Conservation (phyloP, 1,139 yeast species). For the Taiozyma onychis region DNA sequence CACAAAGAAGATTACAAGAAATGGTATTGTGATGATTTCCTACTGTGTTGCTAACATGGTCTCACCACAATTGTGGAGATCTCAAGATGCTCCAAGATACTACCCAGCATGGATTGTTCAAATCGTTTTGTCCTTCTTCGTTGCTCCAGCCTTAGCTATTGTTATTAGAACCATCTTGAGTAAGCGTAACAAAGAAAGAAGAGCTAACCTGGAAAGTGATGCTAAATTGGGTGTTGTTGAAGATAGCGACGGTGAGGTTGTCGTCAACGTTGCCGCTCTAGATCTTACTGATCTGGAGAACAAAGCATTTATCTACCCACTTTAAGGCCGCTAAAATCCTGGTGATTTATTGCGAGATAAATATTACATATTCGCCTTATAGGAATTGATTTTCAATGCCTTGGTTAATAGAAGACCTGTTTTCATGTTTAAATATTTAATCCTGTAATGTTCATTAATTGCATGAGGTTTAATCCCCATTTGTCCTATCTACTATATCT, state of each 20-base stretch:
- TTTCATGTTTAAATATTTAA: background rate
- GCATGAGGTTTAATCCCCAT: slow-evolving; percentile 3
- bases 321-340: slow-evolving; percentile 11
- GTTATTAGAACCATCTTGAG: slow-evolving; percentile 27
- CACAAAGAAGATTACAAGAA: slow-evolving; percentile 26
- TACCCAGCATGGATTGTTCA: slow-evolving; percentile 30
- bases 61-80: slow-evolving; percentile 26
- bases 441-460: background rate
- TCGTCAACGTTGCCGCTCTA: slow-evolving; percentile 35
- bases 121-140: slow-evolving; percentile 27
- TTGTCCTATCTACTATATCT: slow-evolving; percentile 40
- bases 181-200: slow-evolving; percentile 30
- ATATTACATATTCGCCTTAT: background rate
- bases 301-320: slow-evolving; percentile 37
- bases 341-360: too few species aligned
- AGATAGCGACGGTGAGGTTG: slow-evolving; percentile 17
- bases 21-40: slow-evolving; percentile 18
- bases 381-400: background rate
- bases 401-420: background rate
- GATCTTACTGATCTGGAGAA: slow-evolving; percentile 44
- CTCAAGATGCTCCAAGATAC: slow-evolving; percentile 22
- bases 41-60: slow-evolving; percentile 23
- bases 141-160: slow-evolving; percentile 28
- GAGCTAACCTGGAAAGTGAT: slow-evolving; percentile 8
- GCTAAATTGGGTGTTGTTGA: slow-evolving; percentile 7